Evolutionary conservation across 352 stramenopile species (phyloP).

Genomic region (Pilasporangium apinafurcum): DNA sequence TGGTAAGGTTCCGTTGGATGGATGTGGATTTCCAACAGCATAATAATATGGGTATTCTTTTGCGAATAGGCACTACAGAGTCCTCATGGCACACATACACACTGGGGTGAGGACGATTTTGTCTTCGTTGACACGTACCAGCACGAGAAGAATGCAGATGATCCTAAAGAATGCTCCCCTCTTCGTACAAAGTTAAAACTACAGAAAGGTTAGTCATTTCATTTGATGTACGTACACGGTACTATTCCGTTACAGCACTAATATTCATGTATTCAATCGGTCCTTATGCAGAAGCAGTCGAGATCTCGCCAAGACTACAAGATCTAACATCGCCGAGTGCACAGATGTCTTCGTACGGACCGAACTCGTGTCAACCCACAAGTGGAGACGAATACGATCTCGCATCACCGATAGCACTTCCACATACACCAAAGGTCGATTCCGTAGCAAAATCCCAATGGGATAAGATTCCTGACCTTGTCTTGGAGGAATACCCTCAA

Average conservation of each 20-base stretch:
- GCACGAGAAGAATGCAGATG: not conserved
- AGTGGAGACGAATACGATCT: constrained; percentile 53
- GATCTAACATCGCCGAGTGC: constrained; percentile 41
- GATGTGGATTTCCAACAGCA: not conserved
- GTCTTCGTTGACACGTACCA: not conserved
- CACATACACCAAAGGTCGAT: constrained; percentile 25
- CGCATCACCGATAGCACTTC: constrained; percentile 53
- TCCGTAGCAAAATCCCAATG: constrained; percentile 11
- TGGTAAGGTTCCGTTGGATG: constrained; percentile 22
- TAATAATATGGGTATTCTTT: constrained; percentile 1
- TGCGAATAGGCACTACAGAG: constrained; percentile 58
- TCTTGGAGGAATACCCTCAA: constrained; percentile 5
- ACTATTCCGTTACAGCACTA: not conserved
- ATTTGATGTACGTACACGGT: not conserved
- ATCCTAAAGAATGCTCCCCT: constrained; percentile 14
- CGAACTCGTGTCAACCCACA: constrained; percentile 20
- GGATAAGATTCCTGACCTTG: constrained; percentile 15
- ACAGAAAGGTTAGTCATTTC: not conserved
- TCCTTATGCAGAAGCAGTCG: not conserved
- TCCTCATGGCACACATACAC: constrained; percentile 47
- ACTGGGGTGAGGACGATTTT: constrained; percentile 32
- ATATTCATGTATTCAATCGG: not conserved
- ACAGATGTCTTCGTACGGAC: constrained; percentile 26
- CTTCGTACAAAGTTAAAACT: not conserved
- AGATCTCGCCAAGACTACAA: not conserved